phyloP scores from a whole-genome alignment of 768 basidiomycete species.

The Atractiella rhizophila region DNA sequence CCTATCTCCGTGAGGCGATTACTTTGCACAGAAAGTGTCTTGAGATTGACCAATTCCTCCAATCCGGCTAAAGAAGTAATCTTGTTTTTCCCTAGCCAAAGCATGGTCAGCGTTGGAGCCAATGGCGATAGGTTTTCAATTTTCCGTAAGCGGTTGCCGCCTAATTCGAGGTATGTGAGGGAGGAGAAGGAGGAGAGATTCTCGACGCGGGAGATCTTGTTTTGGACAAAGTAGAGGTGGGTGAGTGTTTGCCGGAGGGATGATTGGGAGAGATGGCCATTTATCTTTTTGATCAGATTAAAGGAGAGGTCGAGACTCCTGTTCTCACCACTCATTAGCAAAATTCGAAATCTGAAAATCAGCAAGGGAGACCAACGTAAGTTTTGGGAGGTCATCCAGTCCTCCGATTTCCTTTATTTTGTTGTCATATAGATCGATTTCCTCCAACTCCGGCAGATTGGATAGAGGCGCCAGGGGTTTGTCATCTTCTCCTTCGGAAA shows the following conservation, averaged over 20 bases:
- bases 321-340: background rate
- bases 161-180: slow-evolving; percentile 66
- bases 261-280: slow-evolving; percentile 31
- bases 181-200: slow-evolving; percentile 33
- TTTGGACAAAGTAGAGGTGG: slow-evolving; percentile 85
- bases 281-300: slow-evolving; percentile 53
- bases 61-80: slow-evolving; percentile 68
- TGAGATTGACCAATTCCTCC: slow-evolving; percentile 40
- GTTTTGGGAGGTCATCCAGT: slow-evolving; percentile 26
- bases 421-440: slow-evolving; percentile 90
- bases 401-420: slow-evolving; percentile 53
- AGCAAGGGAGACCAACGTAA: slow-evolving; percentile 19
- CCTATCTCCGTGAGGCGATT: slow-evolving; percentile 72
- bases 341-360: background rate
- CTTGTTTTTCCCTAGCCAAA: slow-evolving; percentile 98
- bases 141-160: slow-evolving; percentile 63
- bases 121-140: slow-evolving; percentile 66
- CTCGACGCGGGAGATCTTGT: slow-evolving; percentile 60
- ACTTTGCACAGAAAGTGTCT: slow-evolving; percentile 58
- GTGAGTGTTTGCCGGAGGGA: slow-evolving; percentile 28
- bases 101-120: slow-evolving; percentile 49
- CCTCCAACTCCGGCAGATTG: slow-evolving; percentile 42
- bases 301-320: slow-evolving; percentile 82
- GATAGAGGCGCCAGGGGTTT: slow-evolving; percentile 11
- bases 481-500: slow-evolving; percentile 16